Evolutionary conservation across 129 eudicot genomes (phyloP), one percentile per base, ranked within the genome.

Genomic region (Lonicera japonica): DNA sequence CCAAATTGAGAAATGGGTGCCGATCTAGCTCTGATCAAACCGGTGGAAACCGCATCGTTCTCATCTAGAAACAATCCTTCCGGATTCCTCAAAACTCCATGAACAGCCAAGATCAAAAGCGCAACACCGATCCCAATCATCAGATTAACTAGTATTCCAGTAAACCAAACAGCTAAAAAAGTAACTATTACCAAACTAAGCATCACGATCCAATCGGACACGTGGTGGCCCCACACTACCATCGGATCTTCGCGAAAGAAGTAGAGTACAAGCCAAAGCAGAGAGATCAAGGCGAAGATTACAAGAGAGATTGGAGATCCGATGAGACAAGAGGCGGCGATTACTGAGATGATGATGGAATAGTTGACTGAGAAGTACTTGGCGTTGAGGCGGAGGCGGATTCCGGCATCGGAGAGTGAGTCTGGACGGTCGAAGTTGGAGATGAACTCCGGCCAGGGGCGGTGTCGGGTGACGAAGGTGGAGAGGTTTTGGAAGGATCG

Each of bases 371-470:
- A 50, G 75, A 87, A 87, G 77, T 80, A 80, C 63, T 82, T 79
- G 16, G 70, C 60, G 70, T 87, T 87, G 61, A 67, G 41, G 43
- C 77, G 86, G 71, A 83, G 54, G 5, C 91, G 79, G 39, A 66
- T 24, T 3, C 23, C 22, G 69, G 82, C 73, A 45, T 1, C 61
- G 68, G 68, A 15, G 65, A 83, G 70, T 23, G 89, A 80, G 15
- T 77, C 69, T 0, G 95, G 95, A 6, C 56, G 15, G 68, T 66
- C 68, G 77, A 71, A 67, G n/a, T 48, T 20, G 40, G 94, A 68
- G 68, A 86, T 54, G 72, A 82, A 80, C 43, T 86, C 95, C 7
- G 82, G 84, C 95, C 90, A 87, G n/a, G 95, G 87, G 10, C 95
- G 90, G 70, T 47, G 63, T 67, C 79, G 90, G 29, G 90, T 74